These are phyloP conservation scores for Eutrema yunnanense DNA, from an alignment of 345 rosid genomes.

Conservation along the genomic window DNA sequence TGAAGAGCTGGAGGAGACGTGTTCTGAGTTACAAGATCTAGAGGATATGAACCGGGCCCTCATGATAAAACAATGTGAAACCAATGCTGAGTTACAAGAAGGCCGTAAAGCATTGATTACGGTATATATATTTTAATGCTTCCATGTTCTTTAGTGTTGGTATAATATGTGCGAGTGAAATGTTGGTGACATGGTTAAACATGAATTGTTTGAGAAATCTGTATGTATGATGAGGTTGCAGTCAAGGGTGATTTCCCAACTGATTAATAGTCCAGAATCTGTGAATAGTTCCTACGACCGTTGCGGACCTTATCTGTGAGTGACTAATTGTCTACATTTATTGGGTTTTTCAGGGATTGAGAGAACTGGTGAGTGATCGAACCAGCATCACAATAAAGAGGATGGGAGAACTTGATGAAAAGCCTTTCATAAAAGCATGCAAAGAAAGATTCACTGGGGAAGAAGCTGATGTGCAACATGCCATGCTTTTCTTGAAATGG, in stretches of 20 bases:
- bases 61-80: constrained; percentile 32
- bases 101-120: constrained; percentile 27
- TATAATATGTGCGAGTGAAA: background rate
- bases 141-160: background rate
- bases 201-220: background rate
- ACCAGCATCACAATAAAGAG: constrained; percentile 55
- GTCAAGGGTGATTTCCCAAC: background rate
- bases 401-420: constrained; percentile 72
- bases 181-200: background rate
- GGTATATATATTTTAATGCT: constrained; percentile 22
- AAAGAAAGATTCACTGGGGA: constrained; percentile 38
- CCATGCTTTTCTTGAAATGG: constrained; percentile 58
- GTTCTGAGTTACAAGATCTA: constrained; percentile 36
- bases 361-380: constrained; percentile 33
- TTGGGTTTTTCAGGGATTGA: constrained; percentile 39
- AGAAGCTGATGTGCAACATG: constrained; percentile 48
- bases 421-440: constrained; percentile 50
- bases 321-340: background rate
- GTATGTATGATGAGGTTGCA: background rate
- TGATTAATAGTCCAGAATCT: background rate
- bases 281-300: background rate
- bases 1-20: constrained; percentile 49
- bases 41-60: constrained; percentile 13
- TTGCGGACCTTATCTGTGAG: background rate
- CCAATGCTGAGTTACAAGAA: constrained; percentile 36